Evolutionary conservation across 192 early-diverging fungal genomes (phyloP).

Genomic region (Cetraspora pellucida): DNA sequence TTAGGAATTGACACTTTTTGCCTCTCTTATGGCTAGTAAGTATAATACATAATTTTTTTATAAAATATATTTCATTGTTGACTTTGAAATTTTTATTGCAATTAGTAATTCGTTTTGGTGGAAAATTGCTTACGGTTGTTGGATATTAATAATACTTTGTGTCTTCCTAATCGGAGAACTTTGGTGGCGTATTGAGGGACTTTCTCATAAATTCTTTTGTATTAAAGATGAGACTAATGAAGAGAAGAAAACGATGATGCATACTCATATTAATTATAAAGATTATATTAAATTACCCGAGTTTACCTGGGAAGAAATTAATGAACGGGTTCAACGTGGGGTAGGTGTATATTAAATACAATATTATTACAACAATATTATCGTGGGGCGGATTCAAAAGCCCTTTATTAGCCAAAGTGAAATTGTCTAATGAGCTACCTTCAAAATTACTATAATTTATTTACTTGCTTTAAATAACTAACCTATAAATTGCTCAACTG

Average conservation of each 20-base stretch:
- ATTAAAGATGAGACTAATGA: background rate
- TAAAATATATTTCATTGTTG: background rate
- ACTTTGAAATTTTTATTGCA: background rate
- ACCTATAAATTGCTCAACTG: background rate
- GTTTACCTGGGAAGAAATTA: constrained; percentile 21
- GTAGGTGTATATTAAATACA: constrained; percentile 12
- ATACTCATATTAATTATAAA: background rate
- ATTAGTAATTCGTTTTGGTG: background rate
- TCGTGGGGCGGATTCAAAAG: too few relatives aligned
- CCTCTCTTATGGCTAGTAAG: background rate
- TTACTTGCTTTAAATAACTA: background rate
- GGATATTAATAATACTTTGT: background rate
- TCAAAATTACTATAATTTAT: background rate
- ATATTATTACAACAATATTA: too few relatives aligned
- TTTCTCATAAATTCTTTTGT: background rate
- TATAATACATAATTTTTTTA: background rate
- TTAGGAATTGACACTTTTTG: constrained; percentile 3
- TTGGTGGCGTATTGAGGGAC: background rate
- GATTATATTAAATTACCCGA: background rate
- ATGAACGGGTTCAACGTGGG: constrained; percentile 27
- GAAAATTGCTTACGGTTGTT: background rate
- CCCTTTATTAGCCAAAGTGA: too few relatives aligned
- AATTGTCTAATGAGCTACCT: too few relatives aligned
- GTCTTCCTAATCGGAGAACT: background rate
- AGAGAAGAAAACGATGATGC: background rate